Evolutionary conservation across 2,329 filamentous ascomycete genomes (phyloP), one percentile per base, ranked within the genome.

Genomic region (Talaromyces islandicus): DNA sequence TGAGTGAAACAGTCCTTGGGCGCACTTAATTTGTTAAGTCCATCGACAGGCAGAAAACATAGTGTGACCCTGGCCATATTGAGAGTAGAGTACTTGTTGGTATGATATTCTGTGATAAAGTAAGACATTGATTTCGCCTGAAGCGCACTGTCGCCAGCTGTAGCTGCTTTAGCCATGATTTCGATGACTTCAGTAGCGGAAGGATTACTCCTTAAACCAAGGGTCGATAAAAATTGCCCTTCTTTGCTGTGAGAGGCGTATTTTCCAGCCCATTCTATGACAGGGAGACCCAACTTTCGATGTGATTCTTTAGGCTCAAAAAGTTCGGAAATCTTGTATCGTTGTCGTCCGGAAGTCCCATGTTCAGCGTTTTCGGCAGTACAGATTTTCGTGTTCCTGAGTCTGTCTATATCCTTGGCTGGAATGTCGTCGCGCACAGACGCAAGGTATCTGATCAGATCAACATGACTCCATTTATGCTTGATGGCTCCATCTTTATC

Each of bases 351-450:
- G 3, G 79, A 80, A 1, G 79, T 73, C 65, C 88, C 85, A 65
- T 83, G 72, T 50, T 82, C 83, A 60, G 74, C 72, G 54, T 80
- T 80, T 71, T 95, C 91, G 3, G 89, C 89, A 10, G 91, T 91
- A 68, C 92, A 93, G 50, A 97, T 91, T 11, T 85, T 86, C 0
- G 91, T 91, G 54, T 87, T 83, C 59, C 84, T 88, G 25, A 99
- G 81, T 68, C 88, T 90, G 64, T 85, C 86, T 58, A 97, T 83
- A 71, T 99, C 94, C 55, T 88, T 87, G 10, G 78, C 74, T 0
- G 94, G 94, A 62, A 99, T 97, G 66, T 99, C 94, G 57, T 90
- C 85, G 62, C 85, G 86, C 29, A 99, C 94, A 9, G 92, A 96
- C 11, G 93, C 86, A 50, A 99, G 83, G 68, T 99, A 99, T 67